Evolutionary conservation across 805 yeast species (phyloP).

Genomic region (Tetrapisispora taiwanensis): DNA sequence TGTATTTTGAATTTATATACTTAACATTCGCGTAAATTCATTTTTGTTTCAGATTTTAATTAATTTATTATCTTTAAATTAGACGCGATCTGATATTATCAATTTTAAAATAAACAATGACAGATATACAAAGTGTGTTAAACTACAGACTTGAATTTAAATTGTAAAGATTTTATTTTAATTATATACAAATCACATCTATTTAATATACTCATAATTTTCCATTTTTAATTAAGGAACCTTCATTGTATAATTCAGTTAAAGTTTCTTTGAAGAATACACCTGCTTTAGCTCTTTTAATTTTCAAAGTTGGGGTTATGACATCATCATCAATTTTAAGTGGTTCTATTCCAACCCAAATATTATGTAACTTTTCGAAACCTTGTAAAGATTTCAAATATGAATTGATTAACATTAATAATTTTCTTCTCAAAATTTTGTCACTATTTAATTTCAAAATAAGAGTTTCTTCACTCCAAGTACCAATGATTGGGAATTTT

Average conservation of each 20-base stretch:
- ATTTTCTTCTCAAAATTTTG: slow-evolving; percentile 8
- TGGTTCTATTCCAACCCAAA: slow-evolving; percentile 46
- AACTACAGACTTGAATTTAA: no score
- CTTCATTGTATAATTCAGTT: slow-evolving; percentile 40
- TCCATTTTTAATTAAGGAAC: slow-evolving; percentile 29
- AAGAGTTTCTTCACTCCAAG: slow-evolving; percentile 24
- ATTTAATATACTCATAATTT: slow-evolving; percentile 6
- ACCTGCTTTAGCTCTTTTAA: slow-evolving; percentile 42
- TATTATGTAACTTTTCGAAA: slow-evolving; percentile 52
- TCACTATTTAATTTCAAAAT: slow-evolving; percentile 15
- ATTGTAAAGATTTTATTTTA: neutral
- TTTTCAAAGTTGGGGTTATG: slow-evolving; percentile 57
- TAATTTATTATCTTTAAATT: neutral
- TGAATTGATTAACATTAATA: slow-evolving; percentile 16
- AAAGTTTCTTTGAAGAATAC: slow-evolving; percentile 34
- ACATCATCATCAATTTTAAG: slow-evolving; percentile 50
- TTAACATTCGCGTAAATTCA: neutral
- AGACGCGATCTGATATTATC: neutral
- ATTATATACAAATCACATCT: neutral
- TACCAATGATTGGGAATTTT: slow-evolving; percentile 26
- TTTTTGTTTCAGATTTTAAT: neutral
- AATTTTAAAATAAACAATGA: no score
- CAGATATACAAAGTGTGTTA: no score
- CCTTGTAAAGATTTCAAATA: slow-evolving; percentile 38
- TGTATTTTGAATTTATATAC: neutral